Percentiles rank a stretch among this genome's conserved stretches.
Conservation (phyloP, 106 monocot species). For the Apostasia shenzhenica region DNA sequence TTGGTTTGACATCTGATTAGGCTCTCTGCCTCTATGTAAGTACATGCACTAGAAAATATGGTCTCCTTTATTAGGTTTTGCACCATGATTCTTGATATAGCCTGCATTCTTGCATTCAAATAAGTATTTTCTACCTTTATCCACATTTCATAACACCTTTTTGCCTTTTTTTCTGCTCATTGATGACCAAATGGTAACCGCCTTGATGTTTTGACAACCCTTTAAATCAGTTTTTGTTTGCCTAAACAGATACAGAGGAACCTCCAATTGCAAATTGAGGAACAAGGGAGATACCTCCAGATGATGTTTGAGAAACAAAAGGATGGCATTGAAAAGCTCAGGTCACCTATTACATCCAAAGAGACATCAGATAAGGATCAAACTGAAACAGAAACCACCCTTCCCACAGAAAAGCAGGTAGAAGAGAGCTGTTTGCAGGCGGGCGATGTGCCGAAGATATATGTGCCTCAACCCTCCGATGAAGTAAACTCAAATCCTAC, state of each 20-base stretch:
- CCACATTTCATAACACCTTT: too few species aligned
- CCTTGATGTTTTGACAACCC: too few species aligned
- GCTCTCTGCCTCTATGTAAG: too few species aligned
- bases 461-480: neutral
- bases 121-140: too few species aligned
- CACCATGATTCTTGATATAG: too few species aligned
- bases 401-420: neutral
- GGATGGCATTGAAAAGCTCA: constrained; percentile 2
- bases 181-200: too few species aligned
- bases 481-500: neutral
- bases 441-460: constrained; percentile 10
- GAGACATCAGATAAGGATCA: constrained; percentile 1
- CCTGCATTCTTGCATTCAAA: too few species aligned
- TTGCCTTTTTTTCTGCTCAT: too few species aligned
- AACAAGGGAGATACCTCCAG: constrained; percentile 37
- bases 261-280: constrained; percentile 38
- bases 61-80: too few species aligned
- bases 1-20: too few species aligned
- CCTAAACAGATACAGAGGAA: constrained; percentile 33
- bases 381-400: neutral
- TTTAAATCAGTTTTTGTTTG: neutral
- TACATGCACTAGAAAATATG: too few species aligned
- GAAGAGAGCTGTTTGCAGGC: constrained; percentile 1
- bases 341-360: neutral
- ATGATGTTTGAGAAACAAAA: constrained; percentile 50